Conservation (phyloP, 1,284 basidiomycete species). For the Baeospora myosura region DNA sequence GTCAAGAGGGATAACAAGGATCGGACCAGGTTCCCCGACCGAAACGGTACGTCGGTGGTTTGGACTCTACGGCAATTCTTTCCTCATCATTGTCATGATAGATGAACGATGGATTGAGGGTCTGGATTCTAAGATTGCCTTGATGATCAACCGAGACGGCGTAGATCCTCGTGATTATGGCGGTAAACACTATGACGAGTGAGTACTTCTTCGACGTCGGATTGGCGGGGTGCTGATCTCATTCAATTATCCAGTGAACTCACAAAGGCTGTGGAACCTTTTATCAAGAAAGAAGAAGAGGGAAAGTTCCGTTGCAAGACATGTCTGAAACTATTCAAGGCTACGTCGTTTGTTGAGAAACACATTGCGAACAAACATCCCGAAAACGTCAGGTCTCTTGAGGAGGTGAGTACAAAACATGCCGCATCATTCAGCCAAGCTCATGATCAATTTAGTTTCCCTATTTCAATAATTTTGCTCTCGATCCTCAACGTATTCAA, state of each 20-base stretch:
- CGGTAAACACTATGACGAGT: slow-evolving; percentile 87
- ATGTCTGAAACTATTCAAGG: slow-evolving; percentile 93
- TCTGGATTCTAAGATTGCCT: slow-evolving; percentile 76
- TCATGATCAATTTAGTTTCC: slow-evolving; percentile 47
- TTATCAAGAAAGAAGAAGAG: slow-evolving; percentile 90
- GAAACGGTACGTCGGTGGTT: slow-evolving; percentile 47
- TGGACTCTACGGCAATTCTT: slow-evolving; percentile 10
- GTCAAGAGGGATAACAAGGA: slow-evolving; percentile 34
- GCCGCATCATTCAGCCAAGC: slow-evolving; percentile 11
- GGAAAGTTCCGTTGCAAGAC: slow-evolving; percentile 93
- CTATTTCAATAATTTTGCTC: slow-evolving; percentile 88
- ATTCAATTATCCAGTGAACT: slow-evolving; percentile 56
- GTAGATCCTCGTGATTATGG: slow-evolving; percentile 83
- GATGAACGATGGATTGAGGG: slow-evolving; percentile 85
- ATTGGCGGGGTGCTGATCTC: not conserved
- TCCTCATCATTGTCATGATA: slow-evolving; percentile 20
- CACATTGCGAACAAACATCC: slow-evolving; percentile 86
- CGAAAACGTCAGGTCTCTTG: slow-evolving; percentile 70
- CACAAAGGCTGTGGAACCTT: slow-evolving; percentile 65
- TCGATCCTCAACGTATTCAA: slow-evolving; percentile 88
- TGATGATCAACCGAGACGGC: slow-evolving; percentile 66
- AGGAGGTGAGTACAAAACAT: slow-evolving; percentile 46
- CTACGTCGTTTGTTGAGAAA: slow-evolving; percentile 91
- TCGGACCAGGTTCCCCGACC: slow-evolving; percentile 54
- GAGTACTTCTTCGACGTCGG: slow-evolving; percentile 25